Conservation (phyloP, 2,329 filamentous ascomycete species). For the Phoma sp. region DNA sequence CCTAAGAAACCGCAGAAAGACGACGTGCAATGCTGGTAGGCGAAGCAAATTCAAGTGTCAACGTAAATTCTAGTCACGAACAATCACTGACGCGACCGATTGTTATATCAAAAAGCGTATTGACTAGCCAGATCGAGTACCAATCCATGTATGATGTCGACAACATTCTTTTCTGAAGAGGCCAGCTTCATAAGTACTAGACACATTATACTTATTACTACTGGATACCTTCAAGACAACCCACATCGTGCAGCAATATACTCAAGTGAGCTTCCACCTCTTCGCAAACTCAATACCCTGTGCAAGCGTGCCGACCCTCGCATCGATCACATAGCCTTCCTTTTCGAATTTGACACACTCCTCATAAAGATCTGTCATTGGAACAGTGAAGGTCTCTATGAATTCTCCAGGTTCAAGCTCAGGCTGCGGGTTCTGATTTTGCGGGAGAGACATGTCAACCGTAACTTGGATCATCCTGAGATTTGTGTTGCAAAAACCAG, state of each 20-base stretch:
- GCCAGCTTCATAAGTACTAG: background rate
- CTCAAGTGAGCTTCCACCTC: conserved; percentile 41
- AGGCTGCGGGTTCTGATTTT: conserved; percentile 72
- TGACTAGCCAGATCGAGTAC: no score
- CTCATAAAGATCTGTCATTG: conserved; percentile 67
- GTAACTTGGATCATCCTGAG: conserved; percentile 72
- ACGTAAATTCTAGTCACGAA: no score
- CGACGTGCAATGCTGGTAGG: no score
- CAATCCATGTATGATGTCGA: no score
- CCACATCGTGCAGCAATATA: background rate
- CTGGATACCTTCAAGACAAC: no score
- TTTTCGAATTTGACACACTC: conserved; percentile 71
- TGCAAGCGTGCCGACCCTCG: conserved; percentile 76
- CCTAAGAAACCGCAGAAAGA: no score
- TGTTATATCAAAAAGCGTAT: no score
- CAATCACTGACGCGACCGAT: no score
- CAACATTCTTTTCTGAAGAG: background rate
- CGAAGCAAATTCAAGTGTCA: no score
- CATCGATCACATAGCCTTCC: conserved; percentile 79
- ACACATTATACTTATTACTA: no score
- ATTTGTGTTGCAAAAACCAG: conserved; percentile 52
- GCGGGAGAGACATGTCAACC: conserved; percentile 71
- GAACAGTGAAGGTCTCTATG: conserved; percentile 78
- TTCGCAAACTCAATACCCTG: conserved; percentile 79
- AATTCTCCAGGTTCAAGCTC: conserved; percentile 81